Evolutionary conservation across 768 basidiomycete genomes (phyloP), one percentile per base, ranked within the genome.

Genomic region (Obba rivulosa): DNA sequence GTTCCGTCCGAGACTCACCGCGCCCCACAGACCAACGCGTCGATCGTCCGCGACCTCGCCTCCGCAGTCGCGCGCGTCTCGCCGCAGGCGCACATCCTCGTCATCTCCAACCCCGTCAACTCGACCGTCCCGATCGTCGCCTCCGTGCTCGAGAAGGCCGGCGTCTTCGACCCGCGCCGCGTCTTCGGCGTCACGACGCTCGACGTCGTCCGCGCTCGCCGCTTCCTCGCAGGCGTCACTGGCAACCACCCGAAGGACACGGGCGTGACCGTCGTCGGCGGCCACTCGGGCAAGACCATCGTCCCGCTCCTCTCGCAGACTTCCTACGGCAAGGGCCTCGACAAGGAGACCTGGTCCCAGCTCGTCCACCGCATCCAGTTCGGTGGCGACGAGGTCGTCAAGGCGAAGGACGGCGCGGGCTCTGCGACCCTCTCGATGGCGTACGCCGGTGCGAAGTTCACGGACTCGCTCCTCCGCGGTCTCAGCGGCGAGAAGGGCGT

Each of bases 21-120:
- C 17, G 11, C 16, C n/a, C 53, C 14, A 40, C 58, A 93, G 91
- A 93, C 93, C 59, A 98, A 98, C 67, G 95, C 95, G 47, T 92
- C 91, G 51, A 97, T 99, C 63, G 92, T 97, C 62, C 87, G 92
- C 47, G 93, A 94, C 76, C 89, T 99, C 57, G 95, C 95, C 31
- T 69, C 85, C 42, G 86, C 92, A 13, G 79, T 93, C 53, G 89
- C 81, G 58, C 87, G 91, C 52, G 83, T 89, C 49, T 70, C 90
- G 34, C 94, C 96, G 46, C 80, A 85, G 44, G 96, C 96, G n/a
- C 83, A 89, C 71, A 78, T 98, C 62, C 82, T 92, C 57, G 85
- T 98, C 71, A 99, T 99, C 70, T 95, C 94, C 60, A 99, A 99
- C 84, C 95, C 95, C 46, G 95, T 96, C 77, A 92, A 91, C 78